Evolutionary conservation across 371 early-diverging fungal species (phyloP), one percentile per base, ranked within the genome.

Genomic region (Haplosporangium sp.): DNA sequence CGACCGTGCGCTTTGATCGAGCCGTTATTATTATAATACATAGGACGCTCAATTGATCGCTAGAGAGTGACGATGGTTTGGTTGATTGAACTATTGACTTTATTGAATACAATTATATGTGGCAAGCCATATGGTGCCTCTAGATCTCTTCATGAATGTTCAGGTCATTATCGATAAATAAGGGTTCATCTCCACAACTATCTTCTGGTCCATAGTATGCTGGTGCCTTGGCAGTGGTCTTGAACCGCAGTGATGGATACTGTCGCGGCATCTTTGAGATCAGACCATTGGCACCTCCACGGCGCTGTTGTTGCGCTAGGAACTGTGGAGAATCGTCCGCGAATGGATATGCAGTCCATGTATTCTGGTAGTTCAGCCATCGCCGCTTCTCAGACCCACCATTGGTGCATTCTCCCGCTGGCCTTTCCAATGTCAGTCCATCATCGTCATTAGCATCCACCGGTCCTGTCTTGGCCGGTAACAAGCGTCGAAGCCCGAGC

Each of bases 261-360:
- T 67, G 53, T 23, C 63, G 47, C 4, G 51, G 53, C 20, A 60
- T 59, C 55, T 68, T 74, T n/a, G 64, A 59, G 23, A 60, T 8
- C 7, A 59, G 42, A 47, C 46, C 18, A 5, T 36, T 5, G 11
- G 20, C 40, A 14, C 60, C 56, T 13, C 52, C 62, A 6, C 67
- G 75, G 36, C 69, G 75, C 42, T 68, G 68, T 46, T 71, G 67
- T 52, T 76, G 77, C 38, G 70, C 66, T 8, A 70, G 23, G 48
- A 55, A 66, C 55, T 58, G 58, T 2, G 76, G 76, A 6, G 77
- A 76, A 18, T 70, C 77, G 14, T 72, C 66, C n/a, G 80, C 65
- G 43, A 64, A 79, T 12, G 80, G 80, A 16, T 79, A 79, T 4
- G 80, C 68, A 1, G 64, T 68, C 80, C 80, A 79, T 40, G 73